Percentiles rank a stretch among this genome's conserved stretches.
Conservation (phyloP, 371 early-diverging fungal genomes). For the Amoeboradix gromovi region DNA sequence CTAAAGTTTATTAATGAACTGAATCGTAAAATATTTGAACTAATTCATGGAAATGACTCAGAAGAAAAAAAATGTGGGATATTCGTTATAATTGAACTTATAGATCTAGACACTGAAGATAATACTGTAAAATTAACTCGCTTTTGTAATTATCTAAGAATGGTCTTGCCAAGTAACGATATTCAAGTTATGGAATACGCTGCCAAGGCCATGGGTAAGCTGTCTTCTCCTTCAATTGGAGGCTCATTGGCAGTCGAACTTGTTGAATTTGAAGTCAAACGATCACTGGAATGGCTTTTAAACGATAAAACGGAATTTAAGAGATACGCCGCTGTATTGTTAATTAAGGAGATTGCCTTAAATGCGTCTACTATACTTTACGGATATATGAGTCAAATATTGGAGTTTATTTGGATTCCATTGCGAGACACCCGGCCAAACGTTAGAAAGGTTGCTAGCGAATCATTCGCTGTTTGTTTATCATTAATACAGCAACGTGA, state of each 20-base stretch:
- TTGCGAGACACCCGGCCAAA: conserved; percentile 40
- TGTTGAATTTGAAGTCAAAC: conserved; percentile 56
- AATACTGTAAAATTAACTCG: conserved; percentile 45
- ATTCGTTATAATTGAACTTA: conserved; percentile 35
- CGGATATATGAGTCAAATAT: conserved; percentile 44
- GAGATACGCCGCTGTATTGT: conserved; percentile 54
- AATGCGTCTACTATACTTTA: conserved; percentile 61
- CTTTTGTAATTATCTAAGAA: conserved; percentile 55
- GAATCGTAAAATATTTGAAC: conserved; percentile 37
- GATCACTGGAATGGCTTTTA: conserved; percentile 53
- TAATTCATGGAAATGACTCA: conserved; percentile 30
- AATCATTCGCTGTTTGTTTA: conserved; percentile 51
- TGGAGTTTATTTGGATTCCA: conserved; percentile 60
- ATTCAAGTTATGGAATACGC: conserved; percentile 23
- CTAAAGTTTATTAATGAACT: conserved; percentile 37
- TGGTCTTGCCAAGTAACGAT: conserved; percentile 47
- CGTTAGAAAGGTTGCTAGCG: conserved; percentile 60
- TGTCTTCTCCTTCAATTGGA: conserved; percentile 14
- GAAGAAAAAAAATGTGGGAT: conserved; percentile 42
- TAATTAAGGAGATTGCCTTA: conserved; percentile 45
- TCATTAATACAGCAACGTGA: conserved; percentile 52
- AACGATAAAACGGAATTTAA: conserved; percentile 40
- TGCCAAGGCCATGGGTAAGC: conserved; percentile 38
- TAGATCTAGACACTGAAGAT: conserved; percentile 54
- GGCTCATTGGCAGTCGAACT: conserved; percentile 48